Conservation (phyloP, 495 filamentous ascomycete species). For the Peziza echinospora region DNA sequence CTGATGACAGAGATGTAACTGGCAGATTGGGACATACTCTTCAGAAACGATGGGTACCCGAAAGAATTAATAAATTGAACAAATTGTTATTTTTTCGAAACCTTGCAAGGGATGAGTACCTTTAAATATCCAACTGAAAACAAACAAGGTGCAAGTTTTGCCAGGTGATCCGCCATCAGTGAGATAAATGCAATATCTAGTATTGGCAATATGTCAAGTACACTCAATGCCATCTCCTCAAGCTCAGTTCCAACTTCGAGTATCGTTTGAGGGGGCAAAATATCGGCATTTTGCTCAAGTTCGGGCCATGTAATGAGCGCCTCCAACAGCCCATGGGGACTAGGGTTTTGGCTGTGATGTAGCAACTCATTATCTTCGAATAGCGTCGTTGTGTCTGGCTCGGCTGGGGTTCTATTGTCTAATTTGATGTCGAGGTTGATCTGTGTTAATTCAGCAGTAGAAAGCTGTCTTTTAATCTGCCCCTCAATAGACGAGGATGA, state of each 20-base stretch:
- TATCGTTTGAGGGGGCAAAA: background rate
- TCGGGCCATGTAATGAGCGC: background rate
- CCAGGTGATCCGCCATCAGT: background rate
- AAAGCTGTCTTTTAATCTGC: background rate
- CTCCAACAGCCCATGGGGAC: background rate
- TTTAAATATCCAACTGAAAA: background rate
- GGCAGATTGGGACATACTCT: too few species aligned
- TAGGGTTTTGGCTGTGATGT: background rate
- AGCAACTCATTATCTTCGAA: too few species aligned
- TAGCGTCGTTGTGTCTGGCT: background rate
- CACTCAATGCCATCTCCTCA: background rate
- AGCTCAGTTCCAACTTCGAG: background rate
- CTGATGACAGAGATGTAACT: too few species aligned
- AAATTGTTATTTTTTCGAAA: too few species aligned
- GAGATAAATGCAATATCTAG: background rate
- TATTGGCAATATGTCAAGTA: background rate
- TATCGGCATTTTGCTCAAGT: background rate
- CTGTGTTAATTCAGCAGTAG: background rate
- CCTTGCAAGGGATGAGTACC: too few species aligned
- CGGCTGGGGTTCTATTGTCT: too few species aligned
- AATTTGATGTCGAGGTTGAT: too few species aligned
- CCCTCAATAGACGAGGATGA: background rate
- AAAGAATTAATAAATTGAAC: too few species aligned
- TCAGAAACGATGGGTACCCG: too few species aligned
- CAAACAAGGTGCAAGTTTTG: background rate